A percentile compares a stretch with the other conserved stretches of the same genome.
Evolutionary conservation across 2,329 filamentous ascomycete species (phyloP).

Genomic region (Blumeria graminis): DNA sequence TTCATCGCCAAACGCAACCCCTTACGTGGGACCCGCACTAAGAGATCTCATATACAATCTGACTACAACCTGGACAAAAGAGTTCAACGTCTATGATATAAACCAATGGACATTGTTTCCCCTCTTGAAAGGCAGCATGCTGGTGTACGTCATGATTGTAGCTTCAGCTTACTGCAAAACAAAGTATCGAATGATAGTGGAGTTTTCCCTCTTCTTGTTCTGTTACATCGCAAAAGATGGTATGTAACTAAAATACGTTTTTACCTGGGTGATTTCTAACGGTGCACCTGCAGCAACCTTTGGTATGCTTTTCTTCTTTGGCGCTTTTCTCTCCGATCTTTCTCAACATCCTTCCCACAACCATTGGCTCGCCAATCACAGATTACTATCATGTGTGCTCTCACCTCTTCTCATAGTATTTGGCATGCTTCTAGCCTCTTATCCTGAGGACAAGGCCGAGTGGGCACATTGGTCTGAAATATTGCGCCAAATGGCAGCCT

Average conservation of each 20-base stretch:
- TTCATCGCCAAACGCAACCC: constrained; percentile 21
- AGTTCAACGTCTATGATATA: constrained; percentile 27
- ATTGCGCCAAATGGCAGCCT: constrained; percentile 19
- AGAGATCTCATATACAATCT: constrained; percentile 21
- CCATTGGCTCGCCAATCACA: constrained; percentile 21
- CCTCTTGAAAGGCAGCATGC: constrained; percentile 28
- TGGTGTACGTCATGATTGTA: constrained; percentile 28
- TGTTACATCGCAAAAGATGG: constrained; percentile 17
- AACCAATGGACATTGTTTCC: constrained; percentile 34
- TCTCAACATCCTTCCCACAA: constrained; percentile 25
- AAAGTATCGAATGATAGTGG: constrained; percentile 23
- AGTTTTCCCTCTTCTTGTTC: constrained; percentile 24
- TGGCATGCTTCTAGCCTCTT: constrained; percentile 33
- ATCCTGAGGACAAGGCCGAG: constrained; percentile 29
- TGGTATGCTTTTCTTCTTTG: constrained; percentile 35
- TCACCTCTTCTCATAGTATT: constrained; percentile 24
- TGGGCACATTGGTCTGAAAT: constrained; percentile 28
- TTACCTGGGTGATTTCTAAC: no score
- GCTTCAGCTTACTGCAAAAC: constrained; percentile 25
- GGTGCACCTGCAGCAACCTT: constrained; percentile 18
- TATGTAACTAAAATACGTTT: constrained; percentile 3
- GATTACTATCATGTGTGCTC: constrained; percentile 21
- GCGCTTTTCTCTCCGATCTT: constrained; percentile 35
- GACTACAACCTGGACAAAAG: constrained; percentile 26
- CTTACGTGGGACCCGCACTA: constrained; percentile 19